Evolutionary conservation across 2,329 filamentous ascomycete genomes (phyloP), one percentile per base, ranked within the genome.

Genomic region (Torrubiellomyces zombiae): DNA sequence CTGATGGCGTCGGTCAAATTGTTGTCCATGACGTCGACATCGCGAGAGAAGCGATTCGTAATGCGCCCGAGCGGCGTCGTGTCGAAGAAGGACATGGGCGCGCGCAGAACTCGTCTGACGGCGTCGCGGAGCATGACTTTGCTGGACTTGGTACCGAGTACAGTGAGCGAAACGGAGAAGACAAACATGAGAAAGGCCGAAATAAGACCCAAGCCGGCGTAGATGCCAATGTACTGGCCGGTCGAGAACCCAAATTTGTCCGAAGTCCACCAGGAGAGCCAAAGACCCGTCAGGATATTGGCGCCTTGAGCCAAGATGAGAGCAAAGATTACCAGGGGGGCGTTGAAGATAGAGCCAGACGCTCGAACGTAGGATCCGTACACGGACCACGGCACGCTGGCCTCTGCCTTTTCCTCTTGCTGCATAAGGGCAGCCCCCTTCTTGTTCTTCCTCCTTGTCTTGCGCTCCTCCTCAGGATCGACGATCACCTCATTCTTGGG

Each of bases 21-120:
- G 48, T 93, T 93, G 53, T 95, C 89, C 82, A 95, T 91, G 28
- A 89, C 81, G 42, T 94, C 82, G 20, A 95, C 79, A 42, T 98
- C 89, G 38, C 86, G 77, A 16, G 82, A 91, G 53, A 95, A 95
- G 10, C 89, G 79, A 48, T 95, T 95, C 13, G 83, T 93, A 47
- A 95, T 94, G 18, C 86, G 76, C 12, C 89, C 89, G 1, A 95
- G 64, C 0, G 89, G 89, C 1, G 89, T 95, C 0, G 89, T 95
- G 41, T 98, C 89, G 53, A 95, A 95, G 55, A 95, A 95, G 4
- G 79, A 77, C 82, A 75, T 74, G n/a, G 70, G 70, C 3, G 70
- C 70, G 14, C 70, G 60, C n/a, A 75, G 53, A 1, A 89, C 81
- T 10, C 79, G 66, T 7, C 63, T 70, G 39, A 95, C 79, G 6